Percentiles rank a stretch among this genome's conserved stretches.
Evolutionary conservation across 2,329 filamentous ascomycete species (phyloP).

Genomic region (Stachybotrys chlorohalonatus): DNA sequence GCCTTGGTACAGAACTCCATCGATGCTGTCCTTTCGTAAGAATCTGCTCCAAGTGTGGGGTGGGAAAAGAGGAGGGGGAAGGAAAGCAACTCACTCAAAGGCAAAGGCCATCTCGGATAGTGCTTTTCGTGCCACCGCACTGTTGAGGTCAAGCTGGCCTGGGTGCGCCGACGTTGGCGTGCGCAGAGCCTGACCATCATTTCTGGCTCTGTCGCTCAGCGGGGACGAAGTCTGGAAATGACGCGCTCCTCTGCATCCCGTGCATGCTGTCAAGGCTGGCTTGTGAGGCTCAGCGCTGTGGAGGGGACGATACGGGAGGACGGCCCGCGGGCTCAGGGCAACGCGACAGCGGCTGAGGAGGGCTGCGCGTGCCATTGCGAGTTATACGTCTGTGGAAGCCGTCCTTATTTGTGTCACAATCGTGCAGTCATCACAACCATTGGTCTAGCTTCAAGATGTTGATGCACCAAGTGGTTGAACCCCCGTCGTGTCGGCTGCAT

Average conservation of each 20-base stretch:
- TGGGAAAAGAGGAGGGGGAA: neutral
- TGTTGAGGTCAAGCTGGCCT: neutral
- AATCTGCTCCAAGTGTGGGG: neutral
- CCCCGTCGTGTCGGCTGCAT: neutral
- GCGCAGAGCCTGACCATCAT: neutral
- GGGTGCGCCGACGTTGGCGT: neutral
- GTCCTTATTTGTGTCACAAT: no score
- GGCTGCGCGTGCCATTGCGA: neutral
- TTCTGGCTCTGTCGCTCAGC: neutral
- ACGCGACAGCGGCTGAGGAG: neutral
- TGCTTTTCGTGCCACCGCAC: conserved; percentile 11
- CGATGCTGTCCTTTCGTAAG: conserved; percentile 46
- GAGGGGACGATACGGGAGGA: neutral
- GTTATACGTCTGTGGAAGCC: neutral
- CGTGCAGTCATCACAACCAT: no score
- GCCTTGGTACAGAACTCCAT: conserved; percentile 87
- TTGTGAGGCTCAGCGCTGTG: neutral
- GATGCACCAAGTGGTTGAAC: no score
- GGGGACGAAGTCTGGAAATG: neutral
- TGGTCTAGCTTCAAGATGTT: no score
- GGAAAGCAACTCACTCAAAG: conserved; percentile 21
- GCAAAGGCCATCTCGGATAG: conserved; percentile 26
- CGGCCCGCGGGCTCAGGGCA: neutral
- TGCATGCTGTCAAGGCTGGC: neutral
- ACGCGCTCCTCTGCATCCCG: neutral